phyloP scores from a whole-genome alignment of 305 asterid species.

The Solanum chacoense region DNA sequence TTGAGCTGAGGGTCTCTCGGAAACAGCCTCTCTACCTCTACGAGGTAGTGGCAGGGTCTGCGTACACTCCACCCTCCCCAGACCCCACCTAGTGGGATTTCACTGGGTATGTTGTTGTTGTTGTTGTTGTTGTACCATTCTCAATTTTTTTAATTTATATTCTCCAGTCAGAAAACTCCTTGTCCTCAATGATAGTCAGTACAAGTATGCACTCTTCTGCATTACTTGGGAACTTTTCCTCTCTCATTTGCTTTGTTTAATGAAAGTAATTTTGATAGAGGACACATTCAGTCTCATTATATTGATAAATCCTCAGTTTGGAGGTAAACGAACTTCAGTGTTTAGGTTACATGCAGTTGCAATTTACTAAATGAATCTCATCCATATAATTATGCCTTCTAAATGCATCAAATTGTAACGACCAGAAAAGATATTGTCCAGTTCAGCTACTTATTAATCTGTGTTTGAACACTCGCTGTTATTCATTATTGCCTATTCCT shows the following conservation, averaged over 20 bases:
- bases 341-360: background rate
- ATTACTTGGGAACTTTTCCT: background rate
- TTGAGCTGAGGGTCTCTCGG: too few relatives aligned
- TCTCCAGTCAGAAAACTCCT: background rate
- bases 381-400: background rate
- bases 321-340: background rate
- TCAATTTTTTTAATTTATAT: background rate
- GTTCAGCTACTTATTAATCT: background rate
- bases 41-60: too few relatives aligned
- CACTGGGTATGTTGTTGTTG: too few relatives aligned
- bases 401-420: background rate
- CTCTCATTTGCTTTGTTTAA: background rate
- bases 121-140: too few relatives aligned
- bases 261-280: background rate
- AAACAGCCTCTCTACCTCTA: too few relatives aligned
- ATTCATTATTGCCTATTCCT: background rate
- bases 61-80: too few relatives aligned
- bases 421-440: background rate
- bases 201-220: background rate
- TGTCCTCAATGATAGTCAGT: background rate
- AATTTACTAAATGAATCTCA: background rate
- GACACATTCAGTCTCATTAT: background rate
- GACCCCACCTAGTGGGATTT: too few relatives aligned
- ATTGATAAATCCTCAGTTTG: background rate
- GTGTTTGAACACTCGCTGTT: background rate